phyloP scores from a whole-genome alignment of 2,329 filamentous ascomycete genomes.

The Penicillium brasilianum region DNA sequence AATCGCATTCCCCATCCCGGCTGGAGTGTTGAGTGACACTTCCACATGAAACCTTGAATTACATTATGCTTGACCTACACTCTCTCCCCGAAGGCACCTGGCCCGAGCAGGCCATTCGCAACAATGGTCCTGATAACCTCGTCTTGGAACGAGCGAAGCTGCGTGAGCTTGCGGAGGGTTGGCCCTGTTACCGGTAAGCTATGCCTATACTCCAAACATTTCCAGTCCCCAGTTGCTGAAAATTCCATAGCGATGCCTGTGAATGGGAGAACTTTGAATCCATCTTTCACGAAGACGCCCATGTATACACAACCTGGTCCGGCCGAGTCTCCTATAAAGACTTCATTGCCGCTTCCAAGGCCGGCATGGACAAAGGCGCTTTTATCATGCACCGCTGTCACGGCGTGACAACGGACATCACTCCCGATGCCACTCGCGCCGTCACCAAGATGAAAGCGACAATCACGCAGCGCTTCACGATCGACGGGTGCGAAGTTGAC shows the following conservation, averaged over 20 bases:
- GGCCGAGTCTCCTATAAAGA: slow-evolving; percentile 48
- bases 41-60: not conserved
- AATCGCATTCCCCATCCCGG: not conserved
- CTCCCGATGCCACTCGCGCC: slow-evolving; percentile 44
- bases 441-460: slow-evolving; percentile 59
- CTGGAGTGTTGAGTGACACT: not conserved
- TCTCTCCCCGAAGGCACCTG: slow-evolving; percentile 43
- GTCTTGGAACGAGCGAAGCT: slow-evolving; percentile 54
- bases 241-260: slow-evolving; percentile 48
- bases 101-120: slow-evolving; percentile 50
- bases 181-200: slow-evolving; percentile 53
- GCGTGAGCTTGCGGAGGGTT: slow-evolving; percentile 56
- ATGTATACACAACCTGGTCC: slow-evolving; percentile 59
- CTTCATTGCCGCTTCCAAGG: slow-evolving; percentile 58
- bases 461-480: slow-evolving; percentile 55
- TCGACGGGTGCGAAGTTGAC: slow-evolving; percentile 52
- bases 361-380: slow-evolving; percentile 56
- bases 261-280: slow-evolving; percentile 60
- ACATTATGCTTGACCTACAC: slow-evolving; percentile 43
- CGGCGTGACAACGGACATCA: slow-evolving; percentile 52
- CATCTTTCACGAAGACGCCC: slow-evolving; percentile 56
- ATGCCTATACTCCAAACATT: not conserved
- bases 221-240: not conserved
- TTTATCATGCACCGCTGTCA: slow-evolving; percentile 63
- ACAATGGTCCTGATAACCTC: slow-evolving; percentile 54